Evolutionary conservation across 176 grass and related monocot genomes (phyloP).

Genomic region (Cocos nucifera): DNA sequence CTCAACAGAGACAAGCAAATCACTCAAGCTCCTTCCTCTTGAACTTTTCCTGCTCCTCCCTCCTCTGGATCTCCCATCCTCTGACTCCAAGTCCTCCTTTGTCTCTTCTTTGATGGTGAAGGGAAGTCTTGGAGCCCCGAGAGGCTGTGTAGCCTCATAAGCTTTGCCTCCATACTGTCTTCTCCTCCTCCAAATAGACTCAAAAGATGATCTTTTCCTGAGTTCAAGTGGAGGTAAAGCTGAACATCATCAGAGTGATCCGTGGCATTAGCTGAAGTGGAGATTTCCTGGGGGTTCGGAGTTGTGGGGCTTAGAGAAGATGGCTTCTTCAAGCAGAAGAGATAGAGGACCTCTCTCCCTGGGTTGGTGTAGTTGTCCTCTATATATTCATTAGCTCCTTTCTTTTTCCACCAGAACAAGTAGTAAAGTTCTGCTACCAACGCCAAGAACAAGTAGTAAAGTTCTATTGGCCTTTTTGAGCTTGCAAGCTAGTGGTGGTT

Average conservation of each 20-base stretch:
- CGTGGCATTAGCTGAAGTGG: background rate
- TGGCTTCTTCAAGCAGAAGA: conserved; percentile 72
- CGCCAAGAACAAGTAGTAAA: conserved; percentile 39
- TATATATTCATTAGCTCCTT: conserved; percentile 19
- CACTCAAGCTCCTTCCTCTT: conserved; percentile 38
- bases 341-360: conserved; percentile 41
- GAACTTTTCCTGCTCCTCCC: conserved; percentile 36
- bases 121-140: conserved; percentile 61
- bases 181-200: conserved; percentile 20
- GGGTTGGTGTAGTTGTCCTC: conserved; percentile 36
- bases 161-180: conserved; percentile 62
- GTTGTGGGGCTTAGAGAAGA: conserved; percentile 19
- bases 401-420: conserved; percentile 68
- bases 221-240: conserved; percentile 5
- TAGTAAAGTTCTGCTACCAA: conserved; percentile 80
- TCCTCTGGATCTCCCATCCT: too few species aligned
- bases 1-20: conserved; percentile 47
- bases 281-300: conserved; percentile 23
- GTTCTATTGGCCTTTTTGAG: background rate
- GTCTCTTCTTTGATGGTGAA: conserved; percentile 99
- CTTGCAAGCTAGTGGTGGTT: background rate
- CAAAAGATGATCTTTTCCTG: background rate
- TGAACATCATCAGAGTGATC: background rate
- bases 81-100: conserved; percentile 73
- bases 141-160: conserved; percentile 68